Evolutionary conservation across 768 basidiomycete species (phyloP).

Genomic region (Lepiota brunneoincarnata): DNA sequence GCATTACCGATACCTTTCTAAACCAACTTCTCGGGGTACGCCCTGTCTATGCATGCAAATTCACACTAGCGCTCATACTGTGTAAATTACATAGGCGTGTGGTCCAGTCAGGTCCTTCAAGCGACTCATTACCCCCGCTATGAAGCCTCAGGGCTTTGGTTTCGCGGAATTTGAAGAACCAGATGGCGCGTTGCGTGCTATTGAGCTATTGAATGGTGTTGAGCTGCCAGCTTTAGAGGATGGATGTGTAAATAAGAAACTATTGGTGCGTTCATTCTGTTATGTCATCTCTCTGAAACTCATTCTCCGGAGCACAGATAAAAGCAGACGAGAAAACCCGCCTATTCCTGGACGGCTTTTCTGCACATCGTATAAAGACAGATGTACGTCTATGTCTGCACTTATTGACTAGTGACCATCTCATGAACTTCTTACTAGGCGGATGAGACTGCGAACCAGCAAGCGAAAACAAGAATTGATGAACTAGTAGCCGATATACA

Average conservation of each 20-base stretch:
- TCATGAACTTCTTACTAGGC: conserved; percentile 40
- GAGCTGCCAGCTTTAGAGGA: conserved; percentile 53
- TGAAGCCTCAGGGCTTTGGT: conserved; percentile 95
- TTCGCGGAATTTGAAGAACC: conserved; percentile 97
- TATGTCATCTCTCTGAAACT: conserved; percentile 42
- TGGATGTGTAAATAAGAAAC: conserved; percentile 51
- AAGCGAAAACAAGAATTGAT: conserved; percentile 64
- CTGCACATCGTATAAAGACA: conserved; percentile 72
- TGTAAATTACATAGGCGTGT: conserved; percentile 59
- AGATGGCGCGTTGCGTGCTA: conserved; percentile 78
- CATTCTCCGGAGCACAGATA: conserved; percentile 52
- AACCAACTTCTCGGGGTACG: conserved; percentile 75
- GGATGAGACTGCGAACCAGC: conserved; percentile 63
- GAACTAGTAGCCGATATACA: conserved; percentile 71
- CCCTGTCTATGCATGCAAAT: conserved; percentile 12
- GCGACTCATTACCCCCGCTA: conserved; percentile 86
- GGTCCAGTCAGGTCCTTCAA: conserved; percentile 90
- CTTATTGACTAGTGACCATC: background rate
- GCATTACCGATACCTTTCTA: conserved; percentile 81
- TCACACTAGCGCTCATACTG: background rate
- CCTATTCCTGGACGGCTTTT: conserved; percentile 82
- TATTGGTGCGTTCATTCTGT: conserved; percentile 55
- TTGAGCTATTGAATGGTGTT: conserved; percentile 46
- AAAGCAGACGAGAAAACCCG: conserved; percentile 97
- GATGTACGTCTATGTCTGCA: conserved; percentile 54